These are phyloP conservation scores for Phytophthora gonapodyides DNA, from an alignment of 352 stramenopile species.

Conservation along the genomic window DNA sequence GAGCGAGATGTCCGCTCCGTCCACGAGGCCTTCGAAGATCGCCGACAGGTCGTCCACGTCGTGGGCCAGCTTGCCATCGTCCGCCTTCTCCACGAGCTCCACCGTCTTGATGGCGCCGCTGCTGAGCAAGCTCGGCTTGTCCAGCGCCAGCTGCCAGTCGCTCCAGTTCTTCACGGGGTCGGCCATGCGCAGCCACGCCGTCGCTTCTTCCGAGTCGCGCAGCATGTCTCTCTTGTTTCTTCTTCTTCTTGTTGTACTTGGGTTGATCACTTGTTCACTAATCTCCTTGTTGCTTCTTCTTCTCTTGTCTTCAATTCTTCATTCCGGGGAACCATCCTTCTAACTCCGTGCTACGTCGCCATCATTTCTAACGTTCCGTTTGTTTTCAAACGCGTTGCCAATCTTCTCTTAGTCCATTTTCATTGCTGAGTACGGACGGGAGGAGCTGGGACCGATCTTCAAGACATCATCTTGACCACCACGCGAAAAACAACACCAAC, in stretches of 20 bases:
- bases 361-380: constrained; percentile 82
- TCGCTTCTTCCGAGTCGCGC: constrained; percentile 62
- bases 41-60: constrained; percentile 78
- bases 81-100: constrained; percentile 65
- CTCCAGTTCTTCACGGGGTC: constrained; percentile 55
- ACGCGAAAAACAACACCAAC: constrained; percentile 75
- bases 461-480: constrained; percentile 83
- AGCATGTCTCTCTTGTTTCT: constrained; percentile 56
- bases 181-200: constrained; percentile 54
- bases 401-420: constrained; percentile 56
- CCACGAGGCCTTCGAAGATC: constrained; percentile 75
- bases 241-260: constrained; percentile 42
- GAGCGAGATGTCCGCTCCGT: constrained; percentile 63
- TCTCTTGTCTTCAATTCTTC: constrained; percentile 77
- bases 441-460: constrained; percentile 60
- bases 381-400: constrained; percentile 60
- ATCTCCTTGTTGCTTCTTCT: constrained; percentile 54
- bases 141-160: constrained; percentile 49
- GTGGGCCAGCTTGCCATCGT: constrained; percentile 72
- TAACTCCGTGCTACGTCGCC: constrained; percentile 73
- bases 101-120: constrained; percentile 25
- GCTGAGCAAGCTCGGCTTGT: constrained; percentile 43
- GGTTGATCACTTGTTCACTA: constrained; percentile 46
- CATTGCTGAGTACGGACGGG: constrained; percentile 65
- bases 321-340: constrained; percentile 85